A percentile compares a stretch with the other conserved stretches of the same genome.
phyloP scores from a whole-genome alignment of 2,329 filamentous ascomycete genomes.

The Penicillium sp. region DNA sequence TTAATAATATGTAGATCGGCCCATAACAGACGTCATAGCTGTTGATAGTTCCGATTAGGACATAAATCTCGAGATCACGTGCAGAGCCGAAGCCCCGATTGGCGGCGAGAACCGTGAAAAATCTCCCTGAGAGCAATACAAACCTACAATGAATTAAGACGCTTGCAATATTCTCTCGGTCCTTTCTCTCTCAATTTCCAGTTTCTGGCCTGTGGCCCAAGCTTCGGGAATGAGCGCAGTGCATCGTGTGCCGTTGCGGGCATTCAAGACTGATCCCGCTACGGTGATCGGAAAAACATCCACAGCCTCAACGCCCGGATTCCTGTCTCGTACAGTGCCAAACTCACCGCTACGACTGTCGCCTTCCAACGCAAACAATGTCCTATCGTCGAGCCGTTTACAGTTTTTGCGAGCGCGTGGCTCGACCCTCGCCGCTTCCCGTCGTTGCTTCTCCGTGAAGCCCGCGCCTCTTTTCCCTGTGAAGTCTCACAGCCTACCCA shows the following conservation, averaged over 20 bases:
- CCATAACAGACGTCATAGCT: too few relatives aligned
- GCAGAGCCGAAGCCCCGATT: slow-evolving; percentile 21
- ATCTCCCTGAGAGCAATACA: slow-evolving; percentile 16
- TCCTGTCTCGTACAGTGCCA: slow-evolving; percentile 7
- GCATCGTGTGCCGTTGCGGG: slow-evolving; percentile 34
- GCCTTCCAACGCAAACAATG: neutral
- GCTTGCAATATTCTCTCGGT: neutral
- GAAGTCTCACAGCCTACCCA: slow-evolving; percentile 4
- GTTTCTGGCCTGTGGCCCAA: slow-evolving; percentile 2
- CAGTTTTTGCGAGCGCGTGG: neutral
- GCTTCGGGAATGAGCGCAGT: slow-evolving; percentile 36
- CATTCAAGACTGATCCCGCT: slow-evolving; percentile 29
- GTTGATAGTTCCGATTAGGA: too few relatives aligned
- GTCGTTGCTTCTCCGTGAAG: slow-evolving; percentile 21
- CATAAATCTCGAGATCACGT: slow-evolving; percentile 26
- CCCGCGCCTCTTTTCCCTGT: slow-evolving; percentile 15
- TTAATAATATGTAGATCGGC: too few relatives aligned
- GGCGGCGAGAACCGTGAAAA: slow-evolving; percentile 27
- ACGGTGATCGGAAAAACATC: slow-evolving; percentile 26
- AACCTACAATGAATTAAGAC: slow-evolving; percentile 14
- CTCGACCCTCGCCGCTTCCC: neutral
- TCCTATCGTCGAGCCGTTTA: neutral
- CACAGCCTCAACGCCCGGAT: slow-evolving; percentile 15
- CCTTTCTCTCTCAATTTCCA: neutral
- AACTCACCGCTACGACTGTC: neutral